Conservation (phyloP, 2,329 filamentous ascomycete genomes). For the Helicocarpus griseus region DNA sequence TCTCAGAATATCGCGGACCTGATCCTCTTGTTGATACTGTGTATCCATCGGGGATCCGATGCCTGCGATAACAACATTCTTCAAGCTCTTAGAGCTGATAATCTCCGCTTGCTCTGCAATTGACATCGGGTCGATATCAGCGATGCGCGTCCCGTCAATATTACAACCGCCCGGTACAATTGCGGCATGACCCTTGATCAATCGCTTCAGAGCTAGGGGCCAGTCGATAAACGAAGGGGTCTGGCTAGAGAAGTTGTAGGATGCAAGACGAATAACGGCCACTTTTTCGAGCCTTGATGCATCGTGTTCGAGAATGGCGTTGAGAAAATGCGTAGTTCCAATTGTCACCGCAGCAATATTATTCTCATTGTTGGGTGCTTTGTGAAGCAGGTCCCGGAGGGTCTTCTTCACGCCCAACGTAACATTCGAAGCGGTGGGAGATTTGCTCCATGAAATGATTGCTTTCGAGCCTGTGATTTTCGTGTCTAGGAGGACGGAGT, state of each 20-base stretch:
- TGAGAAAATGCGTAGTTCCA: conserved; percentile 42
- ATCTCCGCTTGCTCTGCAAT: conserved; percentile 2
- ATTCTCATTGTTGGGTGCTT: conserved; percentile 28
- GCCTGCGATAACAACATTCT: conserved; percentile 5
- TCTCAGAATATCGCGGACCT: conserved; percentile 2
- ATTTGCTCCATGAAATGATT: conserved; percentile 41
- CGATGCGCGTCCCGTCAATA: conserved; percentile 6
- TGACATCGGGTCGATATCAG: not conserved
- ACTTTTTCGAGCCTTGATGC: conserved; percentile 35
- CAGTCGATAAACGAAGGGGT: conserved; percentile 41
- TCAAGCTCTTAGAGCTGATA: conserved; percentile 4
- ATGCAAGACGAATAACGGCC: conserved; percentile 34
- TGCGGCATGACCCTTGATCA: conserved; percentile 6
- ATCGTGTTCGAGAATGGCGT: conserved; percentile 41
- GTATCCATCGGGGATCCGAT: conserved; percentile 10
- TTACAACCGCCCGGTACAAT: conserved; percentile 8
- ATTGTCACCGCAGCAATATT: conserved; percentile 41
- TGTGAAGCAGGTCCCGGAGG: conserved; percentile 35
- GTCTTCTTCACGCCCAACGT: conserved; percentile 41
- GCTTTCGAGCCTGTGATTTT: conserved; percentile 21
- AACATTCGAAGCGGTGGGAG: conserved; percentile 42
- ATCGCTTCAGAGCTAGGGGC: conserved; percentile 26
- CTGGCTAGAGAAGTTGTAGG: conserved; percentile 7
- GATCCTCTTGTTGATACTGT: conserved; percentile 5
- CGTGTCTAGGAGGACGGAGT: conserved; percentile 38